phyloP scores from a whole-genome alignment of 441 rosid genomes.

The Pelargonium fulgidum region DNA sequence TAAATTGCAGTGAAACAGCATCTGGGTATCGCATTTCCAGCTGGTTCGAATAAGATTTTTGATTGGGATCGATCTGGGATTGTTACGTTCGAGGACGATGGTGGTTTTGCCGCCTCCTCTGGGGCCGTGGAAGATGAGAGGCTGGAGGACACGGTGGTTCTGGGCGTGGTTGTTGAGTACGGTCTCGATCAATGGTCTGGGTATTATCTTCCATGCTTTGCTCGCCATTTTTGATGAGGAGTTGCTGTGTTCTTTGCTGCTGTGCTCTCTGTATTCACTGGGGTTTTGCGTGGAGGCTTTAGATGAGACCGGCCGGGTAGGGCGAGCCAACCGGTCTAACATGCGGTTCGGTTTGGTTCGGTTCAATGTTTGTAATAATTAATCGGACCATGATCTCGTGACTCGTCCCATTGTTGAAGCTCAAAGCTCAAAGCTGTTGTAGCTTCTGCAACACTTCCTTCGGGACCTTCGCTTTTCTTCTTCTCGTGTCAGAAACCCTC shows the following conservation, averaged over 20 bases:
- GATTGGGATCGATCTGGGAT: background rate
- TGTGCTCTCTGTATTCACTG: background rate
- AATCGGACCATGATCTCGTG: background rate
- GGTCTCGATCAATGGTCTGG: slow-evolving; percentile 75
- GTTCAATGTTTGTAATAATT: too few species aligned
- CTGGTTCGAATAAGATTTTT: background rate
- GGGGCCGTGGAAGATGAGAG: slow-evolving; percentile 93
- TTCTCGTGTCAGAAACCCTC: slow-evolving; percentile 9
- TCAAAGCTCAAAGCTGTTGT: background rate
- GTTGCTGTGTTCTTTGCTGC: background rate
- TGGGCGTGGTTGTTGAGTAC: slow-evolving; percentile 85
- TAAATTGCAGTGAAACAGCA: background rate
- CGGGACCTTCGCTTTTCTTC: background rate
- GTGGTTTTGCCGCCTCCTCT: slow-evolving; percentile 99
- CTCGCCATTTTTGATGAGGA: slow-evolving; percentile 46
- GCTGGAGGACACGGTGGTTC: slow-evolving; percentile 91
- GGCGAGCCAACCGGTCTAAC: too few species aligned
- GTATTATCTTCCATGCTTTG: slow-evolving; percentile 83
- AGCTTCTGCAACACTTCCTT: background rate
- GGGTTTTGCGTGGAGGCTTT: background rate
- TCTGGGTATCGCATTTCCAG: background rate
- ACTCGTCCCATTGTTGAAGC: background rate
- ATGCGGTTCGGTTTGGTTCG: too few species aligned
- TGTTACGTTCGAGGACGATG: slow-evolving; percentile 64
- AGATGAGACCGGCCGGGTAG: too few species aligned